Base-by-base conservation (phyloP, 192 early-diverging fungal species). In the Backusella westeae region DNA sequence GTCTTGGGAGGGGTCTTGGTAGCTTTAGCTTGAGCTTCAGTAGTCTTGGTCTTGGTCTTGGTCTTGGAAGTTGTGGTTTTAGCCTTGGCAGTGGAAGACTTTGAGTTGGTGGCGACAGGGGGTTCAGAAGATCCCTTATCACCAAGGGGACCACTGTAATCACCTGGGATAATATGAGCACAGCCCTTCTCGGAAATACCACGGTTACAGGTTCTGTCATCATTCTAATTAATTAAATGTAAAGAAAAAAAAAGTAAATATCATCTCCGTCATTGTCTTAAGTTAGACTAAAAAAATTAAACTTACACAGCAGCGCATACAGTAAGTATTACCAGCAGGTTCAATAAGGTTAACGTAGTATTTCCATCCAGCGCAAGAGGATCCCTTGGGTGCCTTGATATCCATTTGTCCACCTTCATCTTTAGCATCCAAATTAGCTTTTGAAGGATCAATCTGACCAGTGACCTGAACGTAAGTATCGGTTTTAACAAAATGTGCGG, bases 341-440 rank as follows among this genome's bases (percentile, higher is more conserved):
- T 89, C 88, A 53, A 89, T 68, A 65, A 89, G 78, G 69, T 87
- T 83, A 21, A 89, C 88, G 76, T 81, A 89, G 71, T 85, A 80
- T 9, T 79, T 72, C 73, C 81, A 87, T 2, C 80, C 82, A 49
- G 83, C 78, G 71, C 87, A 88, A 12, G 75, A 41, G 44, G 85
- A 82, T 6, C 82, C 82, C 19, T 42, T 69, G 35, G 86, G 86
- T 17, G 86, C 83, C 17, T 69, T 74, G 34, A 82, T 69, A 72
- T 89, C 88, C 35, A 80, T 85, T 73, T 89, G 88, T 34, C 88
- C 88, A 56, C 88, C 88, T 8, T 78, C 72, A 35, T 89, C 88
- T 6, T 23, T 76, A 0, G 73, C 12, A 23, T 69, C 17, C 9
- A 87, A 42, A 0, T 68, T 68, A 29, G 80, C 86, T 46, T 78